Conservation (phyloP, 345 rosid species). For the Brassica cretica region DNA sequence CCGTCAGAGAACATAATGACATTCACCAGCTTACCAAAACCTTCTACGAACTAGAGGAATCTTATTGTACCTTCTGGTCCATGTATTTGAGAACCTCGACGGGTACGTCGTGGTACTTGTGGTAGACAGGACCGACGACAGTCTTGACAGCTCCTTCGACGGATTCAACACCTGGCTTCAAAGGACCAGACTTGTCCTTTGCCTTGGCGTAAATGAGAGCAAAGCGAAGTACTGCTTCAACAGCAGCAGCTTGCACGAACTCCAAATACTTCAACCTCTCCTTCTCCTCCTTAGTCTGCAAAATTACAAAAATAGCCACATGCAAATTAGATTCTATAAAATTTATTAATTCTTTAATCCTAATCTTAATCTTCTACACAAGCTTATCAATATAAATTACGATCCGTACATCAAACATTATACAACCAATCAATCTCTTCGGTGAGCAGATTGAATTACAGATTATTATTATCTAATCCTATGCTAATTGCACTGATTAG, state of each 20-base stretch:
- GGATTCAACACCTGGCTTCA: conserved; percentile 81
- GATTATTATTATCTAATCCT: too few relatives aligned
- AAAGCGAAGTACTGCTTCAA: conserved; percentile 58
- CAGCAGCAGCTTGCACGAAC: conserved; percentile 77
- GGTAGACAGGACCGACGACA: conserved; percentile 70
- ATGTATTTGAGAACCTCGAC: conserved; percentile 64
- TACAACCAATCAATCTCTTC: too few relatives aligned
- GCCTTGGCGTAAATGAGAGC: conserved; percentile 61
- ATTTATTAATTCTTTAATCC: not conserved
- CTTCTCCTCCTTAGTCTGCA: conserved; percentile 40
- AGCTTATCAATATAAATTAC: not conserved
- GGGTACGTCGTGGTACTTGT: conserved; percentile 71
- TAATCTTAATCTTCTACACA: not conserved
- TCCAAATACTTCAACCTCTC: conserved; percentile 72
- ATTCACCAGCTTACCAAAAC: not conserved
- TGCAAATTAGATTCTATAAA: not conserved
- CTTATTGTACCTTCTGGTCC: conserved; percentile 67
- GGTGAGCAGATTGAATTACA: too few relatives aligned
- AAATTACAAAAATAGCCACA: not conserved
- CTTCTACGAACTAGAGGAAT: not conserved
- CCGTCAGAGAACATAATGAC: not conserved
- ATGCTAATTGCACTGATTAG: not conserved
- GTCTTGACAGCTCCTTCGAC: conserved; percentile 79
- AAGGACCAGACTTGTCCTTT: conserved; percentile 78
- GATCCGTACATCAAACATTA: not conserved